Evolutionary conservation across 805 yeast species (phyloP).

Genomic region (Lachancea dasiensis): DNA sequence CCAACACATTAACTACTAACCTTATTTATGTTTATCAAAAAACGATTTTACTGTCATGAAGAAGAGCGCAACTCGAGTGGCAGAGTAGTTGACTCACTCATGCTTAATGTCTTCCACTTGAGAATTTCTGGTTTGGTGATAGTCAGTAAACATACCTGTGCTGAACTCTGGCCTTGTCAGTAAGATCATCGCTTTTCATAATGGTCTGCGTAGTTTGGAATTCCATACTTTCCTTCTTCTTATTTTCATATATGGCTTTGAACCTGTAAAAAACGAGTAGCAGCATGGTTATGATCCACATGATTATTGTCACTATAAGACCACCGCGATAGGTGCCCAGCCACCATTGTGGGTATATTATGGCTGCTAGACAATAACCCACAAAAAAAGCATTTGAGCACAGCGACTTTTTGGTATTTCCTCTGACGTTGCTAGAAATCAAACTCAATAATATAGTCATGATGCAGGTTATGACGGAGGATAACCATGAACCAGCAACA

Average conservation of each 20-base stretch:
- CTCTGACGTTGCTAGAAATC: conserved; percentile 11
- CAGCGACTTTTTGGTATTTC: conserved; percentile 11
- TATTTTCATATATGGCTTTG: conserved; percentile 24
- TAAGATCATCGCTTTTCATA: conserved; percentile 23
- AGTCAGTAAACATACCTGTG: conserved; percentile 24
- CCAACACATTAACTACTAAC: too few species aligned
- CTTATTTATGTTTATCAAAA: too few species aligned
- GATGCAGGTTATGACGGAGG: conserved; percentile 7
- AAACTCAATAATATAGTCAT: conserved; percentile 9
- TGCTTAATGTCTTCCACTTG: too few species aligned
- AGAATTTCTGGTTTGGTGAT: too few species aligned
- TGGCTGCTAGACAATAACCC: conserved; percentile 19
- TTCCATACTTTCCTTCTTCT: conserved; percentile 16
- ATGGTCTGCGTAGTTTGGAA: conserved; percentile 15
- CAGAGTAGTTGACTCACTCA: too few species aligned
- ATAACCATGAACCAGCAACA: conserved; percentile 10
- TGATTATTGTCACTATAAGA: conserved; percentile 22
- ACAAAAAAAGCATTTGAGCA: conserved; percentile 13
- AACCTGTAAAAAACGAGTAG: conserved; percentile 26
- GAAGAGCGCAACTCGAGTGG: too few species aligned
- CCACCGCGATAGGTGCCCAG: conserved; percentile 18
- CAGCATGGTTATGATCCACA: conserved; percentile 23
- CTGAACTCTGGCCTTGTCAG: conserved; percentile 24
- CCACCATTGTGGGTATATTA: conserved; percentile 24
- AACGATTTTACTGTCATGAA: too few species aligned